These are phyloP conservation scores for Galerina marginata DNA, from an alignment of 768 basidiomycete genomes.

Conservation along the genomic window DNA sequence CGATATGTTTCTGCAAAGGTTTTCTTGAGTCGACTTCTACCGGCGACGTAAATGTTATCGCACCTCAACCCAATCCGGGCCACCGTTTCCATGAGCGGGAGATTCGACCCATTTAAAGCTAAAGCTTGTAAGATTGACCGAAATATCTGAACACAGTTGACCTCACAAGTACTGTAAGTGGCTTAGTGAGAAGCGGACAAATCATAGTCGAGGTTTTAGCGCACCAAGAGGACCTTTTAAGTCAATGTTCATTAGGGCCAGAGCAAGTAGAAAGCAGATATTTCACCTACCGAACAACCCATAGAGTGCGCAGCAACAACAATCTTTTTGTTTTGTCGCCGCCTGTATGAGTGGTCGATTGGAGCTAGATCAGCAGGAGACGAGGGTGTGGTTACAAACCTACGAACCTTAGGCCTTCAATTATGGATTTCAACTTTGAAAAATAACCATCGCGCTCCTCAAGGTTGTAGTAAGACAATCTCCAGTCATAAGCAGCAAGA, in stretches of 20 bases:
- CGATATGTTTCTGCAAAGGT: slow-evolving; percentile 72
- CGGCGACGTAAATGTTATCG: slow-evolving; percentile 9
- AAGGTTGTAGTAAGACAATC: slow-evolving; percentile 85
- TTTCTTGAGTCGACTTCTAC: slow-evolving; percentile 4
- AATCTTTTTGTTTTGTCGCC: slow-evolving; percentile 74
- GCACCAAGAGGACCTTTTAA: slow-evolving; percentile 55
- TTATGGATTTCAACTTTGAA: slow-evolving; percentile 77
- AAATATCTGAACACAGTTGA: background rate
- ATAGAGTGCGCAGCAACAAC: slow-evolving; percentile 89
- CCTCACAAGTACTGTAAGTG: slow-evolving; percentile 82
- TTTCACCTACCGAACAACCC: slow-evolving; percentile 71
- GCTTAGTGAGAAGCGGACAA: background rate
- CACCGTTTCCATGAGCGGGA: slow-evolving; percentile 79
- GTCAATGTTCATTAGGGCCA: background rate
- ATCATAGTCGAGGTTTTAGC: slow-evolving; percentile 20
- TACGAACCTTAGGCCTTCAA: slow-evolving; percentile 78
- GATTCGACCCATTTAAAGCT: slow-evolving; percentile 99
- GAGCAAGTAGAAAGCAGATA: background rate
- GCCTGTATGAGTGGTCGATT: slow-evolving; percentile 40
- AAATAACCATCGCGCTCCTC: slow-evolving; percentile 93
- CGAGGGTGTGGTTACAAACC: background rate
- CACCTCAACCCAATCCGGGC: slow-evolving; percentile 91
- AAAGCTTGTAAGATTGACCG: slow-evolving; percentile 6
- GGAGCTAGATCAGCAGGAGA: background rate
- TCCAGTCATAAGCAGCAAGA: slow-evolving; percentile 92